These are phyloP conservation scores for Chlamydomonas reinhardtii DNA, from an alignment of 163 green algal genomes.

Conservation along the genomic window DNA sequence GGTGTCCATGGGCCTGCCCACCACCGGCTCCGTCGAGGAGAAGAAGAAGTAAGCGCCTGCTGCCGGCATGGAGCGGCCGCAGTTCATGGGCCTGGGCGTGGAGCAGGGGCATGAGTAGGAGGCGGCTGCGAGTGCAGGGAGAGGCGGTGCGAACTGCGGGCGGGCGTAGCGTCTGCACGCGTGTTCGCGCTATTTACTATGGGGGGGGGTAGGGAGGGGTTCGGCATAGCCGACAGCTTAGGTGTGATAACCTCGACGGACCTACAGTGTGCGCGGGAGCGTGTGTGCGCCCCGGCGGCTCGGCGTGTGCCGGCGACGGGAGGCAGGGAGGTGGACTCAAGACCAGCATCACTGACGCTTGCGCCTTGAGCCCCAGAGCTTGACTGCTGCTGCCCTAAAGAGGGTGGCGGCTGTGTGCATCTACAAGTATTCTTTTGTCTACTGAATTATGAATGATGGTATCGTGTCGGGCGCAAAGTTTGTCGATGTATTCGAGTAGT, in stretches of 20 bases:
- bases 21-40: slow-evolving; percentile 67
- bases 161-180: too few relatives aligned
- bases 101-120: background rate
- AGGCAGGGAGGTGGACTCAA: too few relatives aligned
- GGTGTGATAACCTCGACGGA: background rate
- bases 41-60: slow-evolving; percentile 41
- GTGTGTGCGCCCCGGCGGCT: background rate
- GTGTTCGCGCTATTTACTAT: background rate
- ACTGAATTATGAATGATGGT: background rate
- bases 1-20: slow-evolving; percentile 80
- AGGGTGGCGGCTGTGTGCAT: background rate
- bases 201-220: background rate
- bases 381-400: background rate
- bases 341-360: background rate
- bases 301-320: too few relatives aligned
- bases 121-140: background rate
- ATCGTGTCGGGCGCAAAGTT: too few relatives aligned
- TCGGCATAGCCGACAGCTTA: background rate
- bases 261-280: background rate
- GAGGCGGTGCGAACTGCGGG: too few relatives aligned
- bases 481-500: too few relatives aligned
- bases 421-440: slow-evolving; percentile 5
- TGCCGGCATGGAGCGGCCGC: background rate
- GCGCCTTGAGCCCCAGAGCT: too few relatives aligned
- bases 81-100: background rate